Conservation (phyloP, 2,329 filamentous ascomycete genomes). For the Pezicula rhizophila region DNA sequence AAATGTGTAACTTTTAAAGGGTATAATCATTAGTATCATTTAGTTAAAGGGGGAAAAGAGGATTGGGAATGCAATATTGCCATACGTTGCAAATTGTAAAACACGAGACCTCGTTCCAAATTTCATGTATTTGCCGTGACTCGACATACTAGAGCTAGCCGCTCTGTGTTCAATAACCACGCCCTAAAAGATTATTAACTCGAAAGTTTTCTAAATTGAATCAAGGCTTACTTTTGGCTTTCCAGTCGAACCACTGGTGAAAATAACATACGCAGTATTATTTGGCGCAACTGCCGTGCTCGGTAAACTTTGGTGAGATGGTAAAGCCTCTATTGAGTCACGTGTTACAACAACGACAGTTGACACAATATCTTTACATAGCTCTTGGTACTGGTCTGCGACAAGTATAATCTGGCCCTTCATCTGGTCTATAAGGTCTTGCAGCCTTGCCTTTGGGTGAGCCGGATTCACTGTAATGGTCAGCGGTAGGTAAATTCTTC, state of each 20-base stretch:
- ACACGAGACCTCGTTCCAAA: background rate
- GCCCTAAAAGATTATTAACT: background rate
- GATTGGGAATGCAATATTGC: no score
- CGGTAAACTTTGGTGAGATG: background rate
- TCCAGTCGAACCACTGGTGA: constrained; percentile 3
- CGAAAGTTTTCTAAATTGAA: no score
- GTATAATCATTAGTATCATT: background rate
- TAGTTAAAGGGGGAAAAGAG: no score
- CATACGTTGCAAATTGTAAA: background rate
- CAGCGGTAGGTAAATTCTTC: no score
- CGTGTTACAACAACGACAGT: background rate
- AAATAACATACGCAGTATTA: constrained; percentile 2
- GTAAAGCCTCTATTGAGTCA: background rate
- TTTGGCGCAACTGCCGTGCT: background rate
- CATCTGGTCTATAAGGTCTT: background rate
- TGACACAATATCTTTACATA: background rate
- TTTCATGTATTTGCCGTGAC: background rate
- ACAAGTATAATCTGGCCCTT: background rate
- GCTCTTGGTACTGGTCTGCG: background rate
- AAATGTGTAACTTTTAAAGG: background rate
- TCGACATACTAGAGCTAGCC: background rate
- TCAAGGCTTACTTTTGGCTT: constrained; percentile 11
- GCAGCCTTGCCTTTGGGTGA: background rate
- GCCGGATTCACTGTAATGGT: constrained; percentile 10
- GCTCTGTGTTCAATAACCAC: constrained; percentile 1